Evolutionary conservation across 2,329 filamentous ascomycete species (phyloP).

Genomic region (Colletotrichum eleusines): DNA sequence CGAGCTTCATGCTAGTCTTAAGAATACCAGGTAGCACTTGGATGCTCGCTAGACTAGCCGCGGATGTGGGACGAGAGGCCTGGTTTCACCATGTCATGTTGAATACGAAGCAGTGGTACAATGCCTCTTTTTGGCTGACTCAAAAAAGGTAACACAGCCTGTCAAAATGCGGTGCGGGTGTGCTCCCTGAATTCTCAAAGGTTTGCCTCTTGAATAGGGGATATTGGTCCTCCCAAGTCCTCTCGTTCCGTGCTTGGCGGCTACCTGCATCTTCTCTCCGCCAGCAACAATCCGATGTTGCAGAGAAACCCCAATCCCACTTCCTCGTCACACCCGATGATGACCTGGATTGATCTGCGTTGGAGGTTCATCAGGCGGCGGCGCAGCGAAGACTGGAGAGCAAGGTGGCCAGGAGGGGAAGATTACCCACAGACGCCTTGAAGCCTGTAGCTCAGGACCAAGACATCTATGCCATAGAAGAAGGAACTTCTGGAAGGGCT

Average conservation of each 20-base stretch:
- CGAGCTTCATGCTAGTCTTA: not conserved
- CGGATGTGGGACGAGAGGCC: not conserved
- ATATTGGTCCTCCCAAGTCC: no score
- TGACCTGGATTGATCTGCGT: not conserved
- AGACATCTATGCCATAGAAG: not conserved
- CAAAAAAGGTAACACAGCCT: not conserved
- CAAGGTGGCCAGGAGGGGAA: not conserved
- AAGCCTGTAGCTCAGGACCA: not conserved
- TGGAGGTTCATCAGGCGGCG: not conserved
- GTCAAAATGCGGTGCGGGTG: not conserved
- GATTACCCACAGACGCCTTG: not conserved
- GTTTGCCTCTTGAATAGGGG: not conserved
- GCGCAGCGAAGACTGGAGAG: not conserved
- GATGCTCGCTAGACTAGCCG: conserved; percentile 10
- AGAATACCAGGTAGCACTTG: not conserved
- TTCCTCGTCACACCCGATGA: not conserved
- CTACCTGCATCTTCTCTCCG: not conserved
- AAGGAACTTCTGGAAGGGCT: not conserved
- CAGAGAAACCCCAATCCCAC: not conserved
- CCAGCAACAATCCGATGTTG: not conserved
- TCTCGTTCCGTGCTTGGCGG: not conserved
- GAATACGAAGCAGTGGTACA: conserved; percentile 28
- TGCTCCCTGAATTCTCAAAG: not conserved
- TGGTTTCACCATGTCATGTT: not conserved
- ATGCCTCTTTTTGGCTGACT: not conserved